Conservation (phyloP, 2,329 filamentous ascomycete genomes). For the Talaromyces sp. region DNA sequence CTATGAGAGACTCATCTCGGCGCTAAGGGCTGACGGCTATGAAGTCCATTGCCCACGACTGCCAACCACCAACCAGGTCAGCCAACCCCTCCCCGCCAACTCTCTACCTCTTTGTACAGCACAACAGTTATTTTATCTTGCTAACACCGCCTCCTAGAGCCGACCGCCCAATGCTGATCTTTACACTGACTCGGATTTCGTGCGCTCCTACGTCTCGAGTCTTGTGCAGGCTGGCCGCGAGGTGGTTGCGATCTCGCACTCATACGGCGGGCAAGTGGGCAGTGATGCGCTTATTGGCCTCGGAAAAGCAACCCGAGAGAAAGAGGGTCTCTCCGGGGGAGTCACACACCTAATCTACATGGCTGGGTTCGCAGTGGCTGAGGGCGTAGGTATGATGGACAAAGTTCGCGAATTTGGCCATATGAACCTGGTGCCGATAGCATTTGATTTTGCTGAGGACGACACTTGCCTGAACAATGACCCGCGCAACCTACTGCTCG, state of each 20-base stretch:
- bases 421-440: constrained; percentile 12
- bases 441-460: constrained; percentile 14
- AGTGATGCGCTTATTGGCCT: constrained; percentile 20
- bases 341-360: constrained; percentile 21
- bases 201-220: constrained; percentile 19
- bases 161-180: constrained; percentile 18
- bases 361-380: constrained; percentile 25
- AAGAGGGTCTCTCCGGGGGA: constrained; percentile 19
- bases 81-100: neutral
- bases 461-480: constrained; percentile 7
- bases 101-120: too few relatives aligned
- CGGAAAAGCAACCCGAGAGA: constrained; percentile 14
- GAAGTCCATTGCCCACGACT: constrained; percentile 16
- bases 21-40: constrained; percentile 14
- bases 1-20: constrained; percentile 15
- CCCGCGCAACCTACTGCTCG: constrained; percentile 8
- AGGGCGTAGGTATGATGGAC: constrained; percentile 22
- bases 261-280: constrained; percentile 22
- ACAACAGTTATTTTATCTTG: neutral
- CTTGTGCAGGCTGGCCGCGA: constrained; percentile 18
- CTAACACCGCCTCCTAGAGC: neutral
- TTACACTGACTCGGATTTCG: constrained; percentile 13
- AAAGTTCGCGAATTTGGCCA: constrained; percentile 15
- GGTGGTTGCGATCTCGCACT: constrained; percentile 20
- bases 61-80: constrained; percentile 15